Evolutionary conservation across 192 early-diverging fungal genomes (phyloP), one percentile per base, ranked within the genome.

Genomic region (Lunasporangiospora selenospora): DNA sequence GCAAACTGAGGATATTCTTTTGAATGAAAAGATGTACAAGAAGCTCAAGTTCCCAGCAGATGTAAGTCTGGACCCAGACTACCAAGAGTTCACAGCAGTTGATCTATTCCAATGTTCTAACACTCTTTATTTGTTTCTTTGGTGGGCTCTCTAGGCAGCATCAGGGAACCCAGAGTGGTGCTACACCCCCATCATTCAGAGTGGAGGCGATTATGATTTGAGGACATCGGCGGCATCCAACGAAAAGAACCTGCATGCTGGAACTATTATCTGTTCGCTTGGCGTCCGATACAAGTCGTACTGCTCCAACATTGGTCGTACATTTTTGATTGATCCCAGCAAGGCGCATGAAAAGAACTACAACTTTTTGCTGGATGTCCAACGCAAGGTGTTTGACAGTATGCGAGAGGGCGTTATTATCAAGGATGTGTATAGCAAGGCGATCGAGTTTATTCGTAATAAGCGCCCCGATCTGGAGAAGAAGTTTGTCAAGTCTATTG

Each of bases 241-340:
- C 76, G 75, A 78, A 0, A 85, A 86, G n/a, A 67, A 76, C 30
- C 76, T 99, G 31, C 93, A 95, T 63, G 87, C 91, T 2, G 95
- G 95, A 30, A 94, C 92, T 0, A 89, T 99, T 36, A 67, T 99
- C 39, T 97, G 95, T 78, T 93, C 94, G 5, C 79, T 99, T 6
- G 97, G 94, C 60, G 86, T 95, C 29, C 88, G 98, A 16, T 99
- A 98, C 84, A 92, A 91, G 77, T 90, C 83, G 27, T 99, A 97
- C 65, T 98, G 92, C 79, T 94, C 98, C 34, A 95, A 95, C 47
- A 85, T 99, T 69, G 89, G 89, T 16, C 83, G 98, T 58, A 98
- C 98, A 9, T 96, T 93, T 51, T 75, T 99, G 60, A 94, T 98
- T 36, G 90, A 94, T 61, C 95, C 98, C 15, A 91, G 81, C 71